Base-by-base conservation (phyloP, 441 rosid species). In the Adansonia gregorii region DNA sequence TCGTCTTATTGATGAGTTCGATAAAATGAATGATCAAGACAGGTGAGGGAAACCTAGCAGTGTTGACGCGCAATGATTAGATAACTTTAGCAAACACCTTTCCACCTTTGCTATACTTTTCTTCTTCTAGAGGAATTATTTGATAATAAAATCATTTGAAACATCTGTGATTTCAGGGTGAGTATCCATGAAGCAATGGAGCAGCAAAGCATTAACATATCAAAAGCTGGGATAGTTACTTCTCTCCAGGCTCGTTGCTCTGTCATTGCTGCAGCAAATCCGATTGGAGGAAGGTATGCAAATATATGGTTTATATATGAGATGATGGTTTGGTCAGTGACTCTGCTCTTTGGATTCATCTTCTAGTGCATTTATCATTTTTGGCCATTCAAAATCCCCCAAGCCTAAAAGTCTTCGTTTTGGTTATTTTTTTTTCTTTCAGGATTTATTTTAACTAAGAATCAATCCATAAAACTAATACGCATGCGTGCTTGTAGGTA, bases 121-220 rank as follows among this genome's bases (percentile, higher is more conserved):
- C 22, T 31, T 61, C 22, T 75, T 19, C 22, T 43, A 11, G 11
- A 17, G n/a, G 48, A 22, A 43, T 54, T 19, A 63, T 69, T 49
- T 41, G 61, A 22, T 35, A 24, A 60, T 39, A 49, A 74, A 60
- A 12, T 17, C 17, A 54, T 67, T 35, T 35, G 15, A 17, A 46
- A 22, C 64, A 70, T 43, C 55, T 17, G 64, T 76, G 10, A 20
- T 27, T 80, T 80, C 87, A 96, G 98, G 91, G 98, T 96, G 86
- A 96, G 99, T 75, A 96, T 96, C 76, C 99, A 96, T 72, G 99
- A 93, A 88, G 99, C 98, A 66, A 96, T 96, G 99, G 99, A 94
- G 87, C 98, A 96, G 79, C 98, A 96, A 85, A 96, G 99, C 85
- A 96, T 96, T 41, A 96, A 98, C 88, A 93, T 96, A 82, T 94